Base-by-base conservation (phyloP, 495 filamentous ascomycete species). In the Lophium mytilinum region DNA sequence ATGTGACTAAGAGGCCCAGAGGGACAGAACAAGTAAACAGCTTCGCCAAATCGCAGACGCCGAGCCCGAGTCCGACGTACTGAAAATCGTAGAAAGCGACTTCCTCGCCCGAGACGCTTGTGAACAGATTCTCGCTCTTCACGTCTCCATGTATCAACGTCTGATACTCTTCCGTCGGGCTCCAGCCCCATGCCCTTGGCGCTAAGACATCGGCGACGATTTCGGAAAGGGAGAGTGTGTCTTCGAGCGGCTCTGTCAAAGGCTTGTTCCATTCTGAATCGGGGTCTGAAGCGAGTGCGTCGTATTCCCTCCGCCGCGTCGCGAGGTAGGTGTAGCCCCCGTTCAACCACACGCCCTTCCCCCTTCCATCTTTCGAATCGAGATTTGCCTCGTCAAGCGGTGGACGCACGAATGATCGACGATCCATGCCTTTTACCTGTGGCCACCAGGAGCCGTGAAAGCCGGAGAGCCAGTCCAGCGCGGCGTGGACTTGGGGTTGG, bases 41-140 rank as follows among this genome's bases (percentile, higher is more conserved):
- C 60, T 77, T 76, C n/a, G 70, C 74, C 5, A 77, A 60, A 56
- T 77, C 76, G 53, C 73, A 72, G 15, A 71, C 75, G 0, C 75
- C 75, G 0, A 76, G 42, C 11, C 76, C 74, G 4, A 71, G 52
- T 1, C 76, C 75, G 0, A 71, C 68, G 49, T 76, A 77, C 57
- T 78, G 74, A 41, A 77, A 78, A 50, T 78, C 75, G 47, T 72
- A 77, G 51, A 77, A 69, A 12, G 72, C 74, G 15, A 72, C 74
- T 12, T 63, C 57, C n/a, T 63, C 40, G 3, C 70, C 69, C 15
- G 55, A 39, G 6, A 48, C 50, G 1, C 53, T 69, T 1, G 69
- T 65, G 49, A 73, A 72, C 24, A 63, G 45, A 33, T 77, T 77
- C 41, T 76, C 71, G 0, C 66, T 70, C 59, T 78, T 78, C 7